Base-by-base conservation (phyloP, 345 rosid species). In the Boechera divaricarpa region DNA sequence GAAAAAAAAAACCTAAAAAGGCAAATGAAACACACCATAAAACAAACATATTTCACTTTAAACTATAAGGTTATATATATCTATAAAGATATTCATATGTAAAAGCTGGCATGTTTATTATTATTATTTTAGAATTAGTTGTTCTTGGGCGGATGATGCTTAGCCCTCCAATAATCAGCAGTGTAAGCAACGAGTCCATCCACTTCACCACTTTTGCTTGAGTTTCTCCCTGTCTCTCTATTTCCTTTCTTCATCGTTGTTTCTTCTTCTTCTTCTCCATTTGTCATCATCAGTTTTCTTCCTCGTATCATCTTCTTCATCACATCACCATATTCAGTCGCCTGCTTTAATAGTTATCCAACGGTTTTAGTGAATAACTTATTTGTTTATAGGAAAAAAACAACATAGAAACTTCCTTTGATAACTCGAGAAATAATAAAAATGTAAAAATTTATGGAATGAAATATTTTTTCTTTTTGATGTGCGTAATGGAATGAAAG, bases 91-190 rank as follows among this genome's bases (percentile, higher is more conserved):
- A 15, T 29, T 48, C 35, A 21, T 28, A 32, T 28, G 33, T 62
- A 67, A 26, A 26, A 53, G 10, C 6, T 10, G 11, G 57, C 18
- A 48, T 48, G 67, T 11, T 48, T 66, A 29, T 66, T 10, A 65
- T 66, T 16, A 48, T 66, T 33, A 56, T 55, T 54, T 47, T 66
- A 57, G 4, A 61, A 28, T 83, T 52, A 89, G 75, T 91, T 89
- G 60, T 91, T 85, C 81, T 85, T 89, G 10, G 97, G 94, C 38
- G 97, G 91, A 73, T 87, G 97, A 61, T 83, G 94, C 81, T 84
- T 87, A n/a, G 91, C 89, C 49, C 80, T 39, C 83, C 81, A 83
- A 79, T 91, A 91, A 83, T 91, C 97, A 33, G 88, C 90, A 73
- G 72, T 86, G 54, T 85, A 89, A 76, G 89, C 87, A 18, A 83